Conservation (phyloP, 2,329 filamentous ascomycete genomes). For the Fusarium dimerum region DNA sequence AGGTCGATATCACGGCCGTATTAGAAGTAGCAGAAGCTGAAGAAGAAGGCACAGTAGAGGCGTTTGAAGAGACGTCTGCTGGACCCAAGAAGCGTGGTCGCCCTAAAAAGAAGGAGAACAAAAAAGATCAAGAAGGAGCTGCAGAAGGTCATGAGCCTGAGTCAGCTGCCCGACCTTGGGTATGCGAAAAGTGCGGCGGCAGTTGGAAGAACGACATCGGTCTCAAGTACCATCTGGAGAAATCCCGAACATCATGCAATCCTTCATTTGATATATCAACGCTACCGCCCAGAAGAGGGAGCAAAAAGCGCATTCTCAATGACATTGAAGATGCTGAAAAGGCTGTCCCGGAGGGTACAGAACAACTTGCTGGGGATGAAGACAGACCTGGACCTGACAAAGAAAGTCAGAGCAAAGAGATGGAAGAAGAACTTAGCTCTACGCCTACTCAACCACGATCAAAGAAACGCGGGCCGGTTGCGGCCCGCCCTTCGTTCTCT, state of each 20-base stretch:
- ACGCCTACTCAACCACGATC: slow-evolving; percentile 5
- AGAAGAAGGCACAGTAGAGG: background rate
- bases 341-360: background rate
- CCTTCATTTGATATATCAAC: slow-evolving; percentile 36
- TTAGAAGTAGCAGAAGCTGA: slow-evolving; percentile 1
- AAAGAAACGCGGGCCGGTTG: slow-evolving; percentile 17
- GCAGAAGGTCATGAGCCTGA: slow-evolving; percentile 11
- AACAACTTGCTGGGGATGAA: background rate
- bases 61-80: slow-evolving; percentile 6
- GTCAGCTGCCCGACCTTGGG: slow-evolving; percentile 36
- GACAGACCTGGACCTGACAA: background rate
- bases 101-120: slow-evolving; percentile 15
- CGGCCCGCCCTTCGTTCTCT: slow-evolving; percentile 16
- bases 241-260: slow-evolving; percentile 56
- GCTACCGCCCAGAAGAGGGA: slow-evolving; percentile 14
- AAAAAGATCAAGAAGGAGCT: slow-evolving; percentile 8
- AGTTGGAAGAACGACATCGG: slow-evolving; percentile 61
- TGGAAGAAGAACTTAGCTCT: slow-evolving; percentile 2
- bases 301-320: slow-evolving; percentile 9
- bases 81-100: slow-evolving; percentile 30
- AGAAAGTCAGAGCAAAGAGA: background rate
- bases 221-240: slow-evolving; percentile 59
- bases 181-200: slow-evolving; percentile 54
- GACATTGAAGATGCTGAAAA: slow-evolving; percentile 9
- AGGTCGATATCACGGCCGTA: background rate